These are phyloP conservation scores for Ampelocalamus luodianensis DNA, from an alignment of 176 grass and related monocot species.

Conservation along the genomic window DNA sequence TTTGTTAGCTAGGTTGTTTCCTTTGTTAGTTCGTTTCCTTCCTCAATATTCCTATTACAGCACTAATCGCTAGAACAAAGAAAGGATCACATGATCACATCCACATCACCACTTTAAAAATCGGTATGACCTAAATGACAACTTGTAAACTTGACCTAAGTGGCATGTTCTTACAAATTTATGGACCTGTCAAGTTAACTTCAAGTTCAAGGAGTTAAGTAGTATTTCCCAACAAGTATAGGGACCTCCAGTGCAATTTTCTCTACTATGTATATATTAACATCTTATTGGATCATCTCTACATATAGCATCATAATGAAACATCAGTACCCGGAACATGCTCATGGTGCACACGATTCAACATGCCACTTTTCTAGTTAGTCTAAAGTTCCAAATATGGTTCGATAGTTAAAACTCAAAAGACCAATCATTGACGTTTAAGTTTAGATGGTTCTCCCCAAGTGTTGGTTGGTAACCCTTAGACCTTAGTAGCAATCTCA, in stretches of 20 bases:
- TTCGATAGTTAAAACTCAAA: background rate
- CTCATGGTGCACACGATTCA: background rate
- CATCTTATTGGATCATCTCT: background rate
- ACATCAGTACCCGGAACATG: background rate
- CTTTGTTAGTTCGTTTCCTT: background rate
- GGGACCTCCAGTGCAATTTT: background rate
- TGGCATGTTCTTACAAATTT: background rate
- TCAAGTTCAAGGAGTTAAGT: background rate
- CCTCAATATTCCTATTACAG: background rate
- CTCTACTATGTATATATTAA: background rate
- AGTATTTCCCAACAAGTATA: background rate
- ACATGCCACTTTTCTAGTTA: background rate
- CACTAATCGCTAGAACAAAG: background rate
- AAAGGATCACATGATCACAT: background rate
- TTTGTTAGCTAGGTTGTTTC: background rate
- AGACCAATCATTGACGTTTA: background rate
- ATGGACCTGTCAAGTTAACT: background rate
- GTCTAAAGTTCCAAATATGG: background rate
- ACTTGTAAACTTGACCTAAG: background rate
- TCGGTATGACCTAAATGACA: background rate
- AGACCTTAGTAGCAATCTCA: background rate
- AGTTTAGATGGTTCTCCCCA: background rate
- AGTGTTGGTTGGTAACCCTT: background rate
- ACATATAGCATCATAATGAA: background rate
- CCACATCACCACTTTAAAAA: background rate